A percentile compares a stretch with the other conserved stretches of the same genome.
Conservation (phyloP, 2,329 filamentous ascomycete species). For the Calonectria ilicicola region DNA sequence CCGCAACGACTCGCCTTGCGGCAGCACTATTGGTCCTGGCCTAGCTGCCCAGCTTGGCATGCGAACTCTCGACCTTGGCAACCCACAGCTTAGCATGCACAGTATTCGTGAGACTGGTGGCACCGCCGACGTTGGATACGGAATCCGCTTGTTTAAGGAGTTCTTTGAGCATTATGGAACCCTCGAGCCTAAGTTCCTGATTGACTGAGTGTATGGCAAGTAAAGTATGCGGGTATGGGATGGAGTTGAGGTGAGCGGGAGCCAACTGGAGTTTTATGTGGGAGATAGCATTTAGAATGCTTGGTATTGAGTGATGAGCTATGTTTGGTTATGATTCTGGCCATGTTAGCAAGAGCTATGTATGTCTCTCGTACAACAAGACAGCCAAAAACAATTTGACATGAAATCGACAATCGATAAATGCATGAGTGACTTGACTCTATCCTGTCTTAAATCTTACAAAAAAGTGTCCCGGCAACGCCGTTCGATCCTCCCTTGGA, state of each 20-base stretch:
- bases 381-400: neutral
- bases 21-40: conserved; percentile 98
- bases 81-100: conserved; percentile 96
- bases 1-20: conserved; percentile 93
- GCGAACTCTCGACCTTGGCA: conserved; percentile 91
- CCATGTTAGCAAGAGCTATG: neutral
- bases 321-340: neutral
- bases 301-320: neutral
- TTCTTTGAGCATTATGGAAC: conserved; percentile 90
- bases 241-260: conserved; percentile 27
- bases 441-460: conserved; percentile 14
- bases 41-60: conserved; percentile 87
- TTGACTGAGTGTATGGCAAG: conserved; percentile 68
- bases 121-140: conserved; percentile 86
- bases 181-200: conserved; percentile 83
- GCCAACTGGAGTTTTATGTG: neutral
- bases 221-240: neutral
- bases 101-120: conserved; percentile 95
- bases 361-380: neutral
- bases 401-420: conserved; percentile 13
- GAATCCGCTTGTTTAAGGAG: conserved; percentile 85
- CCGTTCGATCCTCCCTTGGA: neutral
- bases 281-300: neutral
- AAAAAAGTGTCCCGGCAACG: conserved; percentile 4
- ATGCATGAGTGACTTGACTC: neutral